A percentile compares a stretch with the other conserved stretches of the same genome.
Conservation (phyloP, 116 monocot genomes). For the Thalassia testudinum region DNA sequence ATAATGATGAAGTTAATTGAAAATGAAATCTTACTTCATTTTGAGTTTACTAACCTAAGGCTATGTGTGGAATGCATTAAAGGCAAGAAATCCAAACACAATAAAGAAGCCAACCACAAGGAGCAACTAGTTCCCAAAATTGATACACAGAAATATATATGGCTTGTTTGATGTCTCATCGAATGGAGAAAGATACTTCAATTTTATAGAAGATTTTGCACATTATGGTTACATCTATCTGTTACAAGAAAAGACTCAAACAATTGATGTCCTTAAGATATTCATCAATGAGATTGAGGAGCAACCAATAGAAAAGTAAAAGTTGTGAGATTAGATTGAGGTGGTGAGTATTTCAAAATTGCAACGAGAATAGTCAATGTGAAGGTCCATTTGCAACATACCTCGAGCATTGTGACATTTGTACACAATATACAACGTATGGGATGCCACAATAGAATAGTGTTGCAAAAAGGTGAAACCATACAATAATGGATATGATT, state of each 20-base stretch:
- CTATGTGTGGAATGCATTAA: background rate
- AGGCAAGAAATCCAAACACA: background rate
- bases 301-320: background rate
- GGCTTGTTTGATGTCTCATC: background rate
- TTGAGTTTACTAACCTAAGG: too few relatives aligned
- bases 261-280: background rate
- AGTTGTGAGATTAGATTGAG: background rate
- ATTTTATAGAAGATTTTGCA: background rate
- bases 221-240: background rate
- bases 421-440: background rate
- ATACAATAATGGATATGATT: background rate
- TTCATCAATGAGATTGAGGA: background rate
- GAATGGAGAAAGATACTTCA: background rate
- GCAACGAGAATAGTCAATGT: background rate
- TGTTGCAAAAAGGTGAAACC: background rate
- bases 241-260: background rate
- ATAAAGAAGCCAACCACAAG: background rate
- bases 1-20: too few relatives aligned
- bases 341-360: background rate
- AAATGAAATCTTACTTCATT: too few relatives aligned
- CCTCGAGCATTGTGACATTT: background rate
- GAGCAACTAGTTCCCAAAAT: background rate
- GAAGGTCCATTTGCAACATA: background rate
- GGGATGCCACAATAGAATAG: background rate
- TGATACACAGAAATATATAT: background rate